These are phyloP conservation scores for Ceratocystis huliohia DNA, from an alignment of 2,329 filamentous ascomycete species.

Conservation along the genomic window DNA sequence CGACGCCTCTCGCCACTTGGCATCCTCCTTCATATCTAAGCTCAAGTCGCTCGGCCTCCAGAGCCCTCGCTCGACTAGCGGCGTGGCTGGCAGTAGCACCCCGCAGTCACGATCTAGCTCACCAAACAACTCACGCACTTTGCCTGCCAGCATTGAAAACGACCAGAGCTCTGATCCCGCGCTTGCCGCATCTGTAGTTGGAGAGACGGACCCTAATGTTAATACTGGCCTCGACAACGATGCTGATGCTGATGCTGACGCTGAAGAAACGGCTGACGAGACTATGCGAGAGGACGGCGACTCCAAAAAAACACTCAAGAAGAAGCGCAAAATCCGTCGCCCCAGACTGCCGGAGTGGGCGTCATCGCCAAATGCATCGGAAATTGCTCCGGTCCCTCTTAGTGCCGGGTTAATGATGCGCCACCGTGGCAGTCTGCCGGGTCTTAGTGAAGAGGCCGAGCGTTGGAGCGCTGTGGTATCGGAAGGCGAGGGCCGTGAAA, in stretches of 20 bases:
- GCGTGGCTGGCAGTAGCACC: slow-evolving; percentile 23
- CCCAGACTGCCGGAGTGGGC: slow-evolving; percentile 38
- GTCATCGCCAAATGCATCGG: slow-evolving; percentile 52
- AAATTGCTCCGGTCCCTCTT: slow-evolving; percentile 22
- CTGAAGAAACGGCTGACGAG: slow-evolving; percentile 71
- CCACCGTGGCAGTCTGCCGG: slow-evolving; percentile 54
- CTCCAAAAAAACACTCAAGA: slow-evolving; percentile 42
- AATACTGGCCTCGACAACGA: slow-evolving; percentile 28
- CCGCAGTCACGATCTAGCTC: slow-evolving; percentile 24
- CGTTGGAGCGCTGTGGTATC: slow-evolving; percentile 41
- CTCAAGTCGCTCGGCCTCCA: slow-evolving; percentile 58
- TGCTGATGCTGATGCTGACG: slow-evolving; percentile 64
- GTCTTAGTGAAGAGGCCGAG: slow-evolving; percentile 44
- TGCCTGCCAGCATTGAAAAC: slow-evolving; percentile 25
- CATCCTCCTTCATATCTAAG: slow-evolving; percentile 61
- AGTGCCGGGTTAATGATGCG: slow-evolving; percentile 39
- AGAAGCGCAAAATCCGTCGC: slow-evolving; percentile 50
- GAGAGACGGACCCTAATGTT: not conserved
- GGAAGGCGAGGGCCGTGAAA: slow-evolving; percentile 61
- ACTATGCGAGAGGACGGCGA: slow-evolving; percentile 36
- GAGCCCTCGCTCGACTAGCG: slow-evolving; percentile 27
- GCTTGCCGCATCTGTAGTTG: not conserved
- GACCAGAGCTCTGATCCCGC: not conserved
- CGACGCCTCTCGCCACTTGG: slow-evolving; percentile 47
- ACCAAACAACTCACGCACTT: not conserved